Evolutionary conservation across 2,329 filamentous ascomycete genomes (phyloP), one percentile per base, ranked within the genome.

Genomic region (Sarocladiaceae sp.): DNA sequence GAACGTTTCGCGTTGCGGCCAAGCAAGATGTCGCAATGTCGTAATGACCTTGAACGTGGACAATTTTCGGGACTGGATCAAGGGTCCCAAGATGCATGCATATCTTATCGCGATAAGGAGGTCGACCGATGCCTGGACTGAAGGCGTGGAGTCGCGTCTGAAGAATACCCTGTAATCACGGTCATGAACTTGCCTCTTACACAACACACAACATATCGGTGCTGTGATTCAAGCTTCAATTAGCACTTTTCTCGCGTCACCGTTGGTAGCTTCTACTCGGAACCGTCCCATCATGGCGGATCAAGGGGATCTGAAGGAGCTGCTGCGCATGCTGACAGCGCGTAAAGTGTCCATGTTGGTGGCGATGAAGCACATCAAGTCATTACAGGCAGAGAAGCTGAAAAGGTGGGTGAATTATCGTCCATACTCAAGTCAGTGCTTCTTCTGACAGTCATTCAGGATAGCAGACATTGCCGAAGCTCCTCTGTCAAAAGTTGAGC

Each of bases 231-330:
- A n/a, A n/a, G n/a, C n/a, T n/a, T 33, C 29, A 33, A 33, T 15
- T 33, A 33, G 29, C 29, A 10, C 10, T 33, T 8, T 10, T 33
- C 8, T 33, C 29, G 29, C 29, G 29, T 33, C 29, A n/a, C n/a
- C 40, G 18, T 42, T 11, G 12, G 25, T 4, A 31, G 17, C 44
- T 13, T 3, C 8, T 4, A 11, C 10, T 7, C 8, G 15, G n/a
- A 20, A 20, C 2, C 25, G 44, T 12, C 10, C 29, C 8, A 33
- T 33, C 29, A 82, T 83, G 79, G 72, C 78, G 7, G 71, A 76
- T 1, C 78, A 82, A 56, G 74, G 79, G 54, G 81, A 85, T 57
- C 66, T 85, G 20, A 80, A 84, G 58, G 81, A 83, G 60, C 73
- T 85, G 15, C 70, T 85, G 51, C 79, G 80, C 44, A 71, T 84